Percentiles rank a stretch among this genome's conserved stretches.
Evolutionary conservation across 1,284 basidiomycete species (phyloP).

Genomic region (Psilocybe mexicana): DNA sequence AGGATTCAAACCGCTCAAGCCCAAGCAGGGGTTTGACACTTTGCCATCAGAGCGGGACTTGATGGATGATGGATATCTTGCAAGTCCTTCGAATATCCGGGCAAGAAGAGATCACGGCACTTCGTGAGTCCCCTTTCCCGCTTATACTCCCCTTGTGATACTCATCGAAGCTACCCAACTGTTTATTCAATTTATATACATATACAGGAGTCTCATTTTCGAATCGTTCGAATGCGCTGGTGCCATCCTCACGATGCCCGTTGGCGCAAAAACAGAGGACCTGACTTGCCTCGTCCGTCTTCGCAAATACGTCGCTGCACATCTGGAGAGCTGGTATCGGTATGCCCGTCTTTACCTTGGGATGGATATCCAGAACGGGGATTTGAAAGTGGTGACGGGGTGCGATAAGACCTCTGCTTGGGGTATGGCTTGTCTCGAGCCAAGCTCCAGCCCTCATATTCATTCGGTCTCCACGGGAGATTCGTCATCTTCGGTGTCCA

Average conservation of each 20-base stretch:
- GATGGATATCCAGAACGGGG: conserved; percentile 11
- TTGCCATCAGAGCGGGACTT: too few relatives aligned
- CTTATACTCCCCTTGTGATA: background rate
- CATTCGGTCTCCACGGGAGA: too few relatives aligned
- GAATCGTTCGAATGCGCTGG: conserved; percentile 12
- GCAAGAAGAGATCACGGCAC: background rate
- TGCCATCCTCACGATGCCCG: conserved; percentile 20
- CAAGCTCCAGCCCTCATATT: too few relatives aligned
- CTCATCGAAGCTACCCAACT: too few relatives aligned
- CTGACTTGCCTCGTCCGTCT: conserved; percentile 11
- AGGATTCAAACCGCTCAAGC: conserved; percentile 13
- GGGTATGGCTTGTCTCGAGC: conserved; percentile 16
- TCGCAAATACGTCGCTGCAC: conserved; percentile 7
- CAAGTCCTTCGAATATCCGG: background rate
- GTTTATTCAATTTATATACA: background rate
- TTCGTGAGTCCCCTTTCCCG: background rate
- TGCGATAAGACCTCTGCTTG: conserved; percentile 21
- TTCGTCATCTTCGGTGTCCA: too few relatives aligned
- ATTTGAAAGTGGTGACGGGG: conserved; percentile 16
- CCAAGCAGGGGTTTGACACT: too few relatives aligned
- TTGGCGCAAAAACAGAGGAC: conserved; percentile 11
- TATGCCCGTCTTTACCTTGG: conserved; percentile 11
- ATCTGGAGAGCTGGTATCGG: conserved; percentile 20
- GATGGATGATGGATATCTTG: background rate
- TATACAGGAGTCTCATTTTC: conserved; percentile 7